Base-by-base conservation (phyloP, 1,284 basidiomycete species). In the Trametes polyzona region DNA sequence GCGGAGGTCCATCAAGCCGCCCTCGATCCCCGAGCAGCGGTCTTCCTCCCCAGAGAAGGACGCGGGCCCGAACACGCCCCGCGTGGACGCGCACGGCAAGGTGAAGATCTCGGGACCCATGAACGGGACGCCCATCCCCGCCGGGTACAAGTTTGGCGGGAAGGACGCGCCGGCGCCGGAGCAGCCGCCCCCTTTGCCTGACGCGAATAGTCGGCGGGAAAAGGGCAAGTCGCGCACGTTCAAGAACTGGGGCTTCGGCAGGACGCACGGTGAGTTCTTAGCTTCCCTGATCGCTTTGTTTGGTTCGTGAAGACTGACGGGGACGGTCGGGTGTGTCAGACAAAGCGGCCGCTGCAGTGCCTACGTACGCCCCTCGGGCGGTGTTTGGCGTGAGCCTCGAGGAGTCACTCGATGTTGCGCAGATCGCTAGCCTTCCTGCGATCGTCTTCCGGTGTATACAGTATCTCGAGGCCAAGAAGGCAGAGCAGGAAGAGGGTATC, bases 401-500 rank as follows among this genome's bases (percentile, higher is more conserved):
- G 55, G 95, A 98, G 58, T 90, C 95, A 2, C 83, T 99, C 27
- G 89, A 92, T 3, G 85, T 97, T 30, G 91, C 93, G 5, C 85
- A 93, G 69, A 92, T 98, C 56, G 92, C 91, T 50, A 90, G 91
- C 64, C 79, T 99, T 17, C 97, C 96, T 1, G 93, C 95, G 3
- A 92, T 99, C 58, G 90, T 98, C 29, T 98, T 96, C 78, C 86
- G 96, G 53, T 94, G 92, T 66, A 94, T 96, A 65, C 87, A 94
- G 68, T 96, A 93, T 74, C 77, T 96, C 53, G 93, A 96, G 77
- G 83, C 87, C 30, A 94, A 94, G 74, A 84, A 93, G 68, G 96
- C 96, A 10, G 92, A 97, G 63, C 86, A 92, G 67, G 96, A 99
- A 70, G 96, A 99, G 75, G 96, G 96, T 33, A 97, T 99, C 64